These are phyloP conservation scores for Phalaenopsis hybrid DNA, from an alignment of 116 monocot genomes.

Conservation along the genomic window DNA sequence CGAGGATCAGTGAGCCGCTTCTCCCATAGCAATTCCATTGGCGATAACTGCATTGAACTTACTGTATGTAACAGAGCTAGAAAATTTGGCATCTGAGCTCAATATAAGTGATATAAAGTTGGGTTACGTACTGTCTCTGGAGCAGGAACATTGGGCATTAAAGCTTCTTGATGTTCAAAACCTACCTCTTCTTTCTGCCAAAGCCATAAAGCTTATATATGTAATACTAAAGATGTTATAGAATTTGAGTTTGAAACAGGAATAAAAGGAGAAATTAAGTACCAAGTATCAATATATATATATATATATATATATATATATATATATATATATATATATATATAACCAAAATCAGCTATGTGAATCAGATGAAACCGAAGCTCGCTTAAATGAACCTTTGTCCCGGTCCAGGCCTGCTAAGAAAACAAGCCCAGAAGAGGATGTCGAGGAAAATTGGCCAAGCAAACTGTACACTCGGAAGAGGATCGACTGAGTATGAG, in stretches of 20 bases:
- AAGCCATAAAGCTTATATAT: background rate
- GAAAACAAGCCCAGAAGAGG: no score
- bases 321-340: no score
- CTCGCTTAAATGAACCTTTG: no score
- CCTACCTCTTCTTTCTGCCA: conserved; percentile 77
- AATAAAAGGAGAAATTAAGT: background rate
- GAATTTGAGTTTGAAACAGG: background rate
- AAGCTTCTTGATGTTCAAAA: conserved; percentile 70
- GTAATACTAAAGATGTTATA: background rate
- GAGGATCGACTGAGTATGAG: no score
- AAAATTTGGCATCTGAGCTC: background rate
- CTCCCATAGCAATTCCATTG: conserved; percentile 83
- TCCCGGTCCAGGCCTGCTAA: no score
- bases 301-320: no score
- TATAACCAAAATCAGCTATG: no score
- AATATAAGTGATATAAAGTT: background rate
- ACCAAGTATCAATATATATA: background rate
- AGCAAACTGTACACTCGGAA: no score
- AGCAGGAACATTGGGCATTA: conserved; percentile 71
- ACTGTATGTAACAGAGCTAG: background rate
- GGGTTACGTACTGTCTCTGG: conserved; percentile 52
- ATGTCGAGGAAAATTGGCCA: no score
- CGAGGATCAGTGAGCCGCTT: conserved; percentile 76
- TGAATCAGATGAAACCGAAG: no score
- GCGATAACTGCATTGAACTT: conserved; percentile 48